Percentiles rank a stretch among this genome's conserved stretches.
phyloP scores from a whole-genome alignment of 129 eudicot genomes.

The Solidago caesia region DNA sequence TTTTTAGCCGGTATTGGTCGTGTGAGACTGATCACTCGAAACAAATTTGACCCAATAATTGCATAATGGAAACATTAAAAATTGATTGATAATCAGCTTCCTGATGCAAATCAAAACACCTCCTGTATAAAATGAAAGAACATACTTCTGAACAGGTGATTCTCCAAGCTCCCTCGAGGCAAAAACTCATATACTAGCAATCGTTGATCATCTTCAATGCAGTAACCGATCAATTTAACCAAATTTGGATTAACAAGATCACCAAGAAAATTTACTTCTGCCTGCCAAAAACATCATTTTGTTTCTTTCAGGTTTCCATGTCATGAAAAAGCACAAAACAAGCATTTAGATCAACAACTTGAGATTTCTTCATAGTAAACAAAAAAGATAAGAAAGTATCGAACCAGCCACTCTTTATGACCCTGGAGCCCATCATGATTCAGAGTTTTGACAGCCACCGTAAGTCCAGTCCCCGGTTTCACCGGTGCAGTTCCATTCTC shows the following conservation, averaged over 20 bases:
- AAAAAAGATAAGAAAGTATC: slow-evolving; percentile 25
- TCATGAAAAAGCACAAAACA: slow-evolving; percentile 5
- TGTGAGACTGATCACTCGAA: not conserved
- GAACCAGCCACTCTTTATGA: slow-evolving; percentile 98
- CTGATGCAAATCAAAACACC: not conserved
- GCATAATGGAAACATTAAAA: not conserved
- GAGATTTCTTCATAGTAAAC: not conserved
- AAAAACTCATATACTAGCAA: slow-evolving; percentile 87
- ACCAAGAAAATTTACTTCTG: slow-evolving; percentile 86
- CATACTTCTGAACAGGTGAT: slow-evolving; percentile 87
- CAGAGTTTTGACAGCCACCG: slow-evolving; percentile 93
- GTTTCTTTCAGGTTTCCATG: slow-evolving; percentile 2
- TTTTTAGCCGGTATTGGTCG: not conserved
- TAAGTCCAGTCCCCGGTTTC: slow-evolving; percentile 95
- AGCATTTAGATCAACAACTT: not conserved
- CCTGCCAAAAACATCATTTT: slow-evolving; percentile 42
- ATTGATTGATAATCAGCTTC: not conserved
- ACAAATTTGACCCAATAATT: not conserved
- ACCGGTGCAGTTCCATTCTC: slow-evolving; percentile 98
- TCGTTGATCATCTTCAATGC: slow-evolving; percentile 97
- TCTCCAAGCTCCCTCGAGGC: slow-evolving; percentile 98
- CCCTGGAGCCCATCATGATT: slow-evolving; percentile 99
- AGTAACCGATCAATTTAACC: slow-evolving; percentile 94
- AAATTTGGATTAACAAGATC: slow-evolving; percentile 88
- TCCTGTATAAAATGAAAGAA: not conserved